These are phyloP conservation scores for Knufia fluminis DNA, from an alignment of 2,329 filamentous ascomycete species.

Conservation along the genomic window DNA sequence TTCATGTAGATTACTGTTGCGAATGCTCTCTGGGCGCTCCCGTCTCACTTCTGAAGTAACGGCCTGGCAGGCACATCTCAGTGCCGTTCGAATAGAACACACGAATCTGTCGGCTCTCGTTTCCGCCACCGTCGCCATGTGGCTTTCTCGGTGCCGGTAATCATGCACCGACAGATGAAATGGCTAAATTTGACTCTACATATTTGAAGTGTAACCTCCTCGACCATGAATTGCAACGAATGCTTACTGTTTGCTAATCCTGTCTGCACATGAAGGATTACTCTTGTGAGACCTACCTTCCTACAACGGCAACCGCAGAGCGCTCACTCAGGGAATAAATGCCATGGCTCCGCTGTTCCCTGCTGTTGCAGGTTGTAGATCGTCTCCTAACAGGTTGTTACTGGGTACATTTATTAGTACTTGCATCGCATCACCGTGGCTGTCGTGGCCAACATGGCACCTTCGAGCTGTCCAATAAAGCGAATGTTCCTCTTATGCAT, in stretches of 20 bases:
- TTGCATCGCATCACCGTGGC: too few species aligned
- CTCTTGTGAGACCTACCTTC: not conserved
- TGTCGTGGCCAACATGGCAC: too few species aligned
- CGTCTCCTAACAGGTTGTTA: too few species aligned
- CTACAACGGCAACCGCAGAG: too few species aligned
- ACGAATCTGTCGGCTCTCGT: not conserved
- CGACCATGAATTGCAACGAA: not conserved
- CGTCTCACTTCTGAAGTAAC: not conserved
- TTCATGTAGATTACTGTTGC: too few species aligned
- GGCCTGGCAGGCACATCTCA: not conserved
- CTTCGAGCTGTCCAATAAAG: too few species aligned
- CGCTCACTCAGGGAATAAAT: too few species aligned
- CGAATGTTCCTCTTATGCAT: too few species aligned
- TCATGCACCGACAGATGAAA: not conserved
- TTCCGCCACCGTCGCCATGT: not conserved
- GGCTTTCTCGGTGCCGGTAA: not conserved
- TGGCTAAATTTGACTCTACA: not conserved
- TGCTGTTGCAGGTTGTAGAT: too few species aligned
- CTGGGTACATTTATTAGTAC: too few species aligned
- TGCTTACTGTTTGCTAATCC: not conserved
- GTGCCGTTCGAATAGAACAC: not conserved
- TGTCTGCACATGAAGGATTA: not conserved
- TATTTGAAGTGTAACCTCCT: not conserved
- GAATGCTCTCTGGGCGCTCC: too few species aligned
- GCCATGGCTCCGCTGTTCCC: too few species aligned